Evolutionary conservation across 2,329 filamentous ascomycete genomes (phyloP).

Genomic region (Lasiodiplodia theobromae): DNA sequence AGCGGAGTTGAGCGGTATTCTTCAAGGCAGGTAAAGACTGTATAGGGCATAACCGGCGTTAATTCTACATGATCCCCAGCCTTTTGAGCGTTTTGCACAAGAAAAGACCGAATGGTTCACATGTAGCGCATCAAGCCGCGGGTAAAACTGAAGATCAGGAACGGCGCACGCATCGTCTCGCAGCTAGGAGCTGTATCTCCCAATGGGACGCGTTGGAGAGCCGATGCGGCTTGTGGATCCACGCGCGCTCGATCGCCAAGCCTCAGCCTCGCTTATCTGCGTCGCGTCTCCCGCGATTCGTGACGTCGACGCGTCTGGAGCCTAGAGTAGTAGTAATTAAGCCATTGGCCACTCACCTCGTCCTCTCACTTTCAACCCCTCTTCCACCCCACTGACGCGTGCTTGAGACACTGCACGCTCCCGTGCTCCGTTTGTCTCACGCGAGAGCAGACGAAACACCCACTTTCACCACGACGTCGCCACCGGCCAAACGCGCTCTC

Average conservation of each 20-base stretch:
- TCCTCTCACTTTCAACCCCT: background rate
- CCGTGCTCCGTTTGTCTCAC: background rate
- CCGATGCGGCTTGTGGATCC: constrained; percentile 15
- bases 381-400: background rate
- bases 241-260: constrained; percentile 21
- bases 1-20: constrained; percentile 44
- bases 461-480: background rate
- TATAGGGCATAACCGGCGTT: constrained; percentile 28
- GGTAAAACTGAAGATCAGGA: background rate
- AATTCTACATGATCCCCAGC: constrained; percentile 15
- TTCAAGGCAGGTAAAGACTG: constrained; percentile 19
- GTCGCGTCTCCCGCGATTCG: constrained; percentile 29
- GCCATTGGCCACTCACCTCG: constrained; percentile 28
- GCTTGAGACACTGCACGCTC: background rate
- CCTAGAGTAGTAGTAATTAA: constrained; percentile 18
- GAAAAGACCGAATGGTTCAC: background rate
- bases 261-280: constrained; percentile 25
- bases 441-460: background rate
- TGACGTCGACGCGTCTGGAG: constrained; percentile 30
- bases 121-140: background rate
- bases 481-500: constrained; percentile 15
- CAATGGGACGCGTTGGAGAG: constrained; percentile 10
- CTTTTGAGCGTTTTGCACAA: background rate
- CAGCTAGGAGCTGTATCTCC: background rate
- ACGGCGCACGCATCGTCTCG: background rate